Conservation (phyloP, 1,284 basidiomycete species). For the Tetrapyrgos nigripes region DNA sequence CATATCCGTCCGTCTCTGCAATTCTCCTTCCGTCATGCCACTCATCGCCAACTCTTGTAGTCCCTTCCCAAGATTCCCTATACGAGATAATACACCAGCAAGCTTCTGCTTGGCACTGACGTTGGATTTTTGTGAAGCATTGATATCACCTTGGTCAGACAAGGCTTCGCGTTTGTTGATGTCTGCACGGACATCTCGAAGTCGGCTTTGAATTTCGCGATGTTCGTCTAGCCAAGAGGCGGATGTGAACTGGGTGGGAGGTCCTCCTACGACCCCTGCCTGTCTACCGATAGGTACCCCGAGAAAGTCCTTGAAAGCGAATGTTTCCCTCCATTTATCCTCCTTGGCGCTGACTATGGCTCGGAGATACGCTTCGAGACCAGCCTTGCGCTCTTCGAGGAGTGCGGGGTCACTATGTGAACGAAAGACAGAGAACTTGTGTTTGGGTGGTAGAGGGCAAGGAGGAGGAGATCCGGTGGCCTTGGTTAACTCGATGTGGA, state of each 20-base stretch:
- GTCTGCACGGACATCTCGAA: conserved; percentile 83
- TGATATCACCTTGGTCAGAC: conserved; percentile 74
- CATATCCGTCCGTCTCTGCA: conserved; percentile 84
- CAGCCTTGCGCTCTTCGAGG: conserved; percentile 75
- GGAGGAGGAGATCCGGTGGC: conserved; percentile 78
- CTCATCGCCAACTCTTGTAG: conserved; percentile 67
- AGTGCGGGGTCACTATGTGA: conserved; percentile 55
- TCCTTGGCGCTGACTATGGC: conserved; percentile 85
- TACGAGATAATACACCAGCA: conserved; percentile 73
- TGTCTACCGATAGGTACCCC: conserved; percentile 76
- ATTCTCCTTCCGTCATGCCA: conserved; percentile 84
- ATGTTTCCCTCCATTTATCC: conserved; percentile 80
- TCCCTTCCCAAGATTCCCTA: conserved; percentile 75
- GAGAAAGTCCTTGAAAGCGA: conserved; percentile 88
- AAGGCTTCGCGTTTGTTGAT: conserved; percentile 89
- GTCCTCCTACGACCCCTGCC: conserved; percentile 34
- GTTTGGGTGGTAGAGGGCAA: conserved; percentile 81
- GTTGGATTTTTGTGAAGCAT: conserved; percentile 79
- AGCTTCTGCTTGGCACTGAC: conserved; percentile 87
- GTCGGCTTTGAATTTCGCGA: conserved; percentile 71
- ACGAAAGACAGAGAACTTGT: conserved; percentile 69
- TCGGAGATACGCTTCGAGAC: conserved; percentile 87
- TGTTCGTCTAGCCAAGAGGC: conserved; percentile 89
- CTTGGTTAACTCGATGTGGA: conserved; percentile 83
- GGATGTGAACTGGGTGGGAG: conserved; percentile 64